A percentile compares a stretch with the other conserved stretches of the same genome.
Conservation (phyloP, 192 early-diverging fungal species). For the Phycomyces blakesleeanus region DNA sequence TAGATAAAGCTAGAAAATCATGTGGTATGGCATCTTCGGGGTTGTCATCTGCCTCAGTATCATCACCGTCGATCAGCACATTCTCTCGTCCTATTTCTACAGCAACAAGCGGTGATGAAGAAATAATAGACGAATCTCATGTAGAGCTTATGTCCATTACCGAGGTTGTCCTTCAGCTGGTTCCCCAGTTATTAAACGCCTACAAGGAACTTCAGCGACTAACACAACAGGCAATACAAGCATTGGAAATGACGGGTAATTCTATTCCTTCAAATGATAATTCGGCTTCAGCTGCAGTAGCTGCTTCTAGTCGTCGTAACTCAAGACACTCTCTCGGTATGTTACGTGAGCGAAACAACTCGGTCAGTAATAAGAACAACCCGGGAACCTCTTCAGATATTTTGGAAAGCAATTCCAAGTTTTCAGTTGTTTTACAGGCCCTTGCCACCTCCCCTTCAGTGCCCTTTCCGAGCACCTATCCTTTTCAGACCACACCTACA, state of each 20-base stretch:
- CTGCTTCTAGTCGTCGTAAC: background rate
- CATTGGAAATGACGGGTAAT: background rate
- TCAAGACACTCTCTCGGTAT: conserved; percentile 22
- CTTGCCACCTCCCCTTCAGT: conserved; percentile 18
- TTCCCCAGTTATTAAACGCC: conserved; percentile 28
- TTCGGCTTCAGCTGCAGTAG: background rate
- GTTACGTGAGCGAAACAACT: conserved; percentile 24
- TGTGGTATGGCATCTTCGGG: conserved; percentile 20
- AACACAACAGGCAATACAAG: conserved; percentile 16
- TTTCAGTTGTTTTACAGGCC: conserved; percentile 23
- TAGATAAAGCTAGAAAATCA: conserved; percentile 34
- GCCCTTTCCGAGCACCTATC: conserved; percentile 27
- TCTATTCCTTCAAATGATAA: background rate
- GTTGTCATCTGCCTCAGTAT: conserved; percentile 11
- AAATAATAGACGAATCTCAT: conserved; percentile 16
- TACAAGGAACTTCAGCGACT: conserved; percentile 31
- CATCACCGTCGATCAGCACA: conserved; percentile 14
- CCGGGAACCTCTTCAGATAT: background rate
- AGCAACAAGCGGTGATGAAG: conserved; percentile 14
- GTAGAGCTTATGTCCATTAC: conserved; percentile 15
- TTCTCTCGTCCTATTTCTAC: conserved; percentile 17
- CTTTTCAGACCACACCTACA: conserved; percentile 13
- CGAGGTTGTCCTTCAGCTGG: conserved; percentile 14
- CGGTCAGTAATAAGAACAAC: conserved; percentile 8
- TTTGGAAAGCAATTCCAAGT: background rate